Evolutionary conservation across 164 flowering plant species (phyloP), one percentile per base, ranked within the genome.

Genomic region (Vitis rupestris): DNA sequence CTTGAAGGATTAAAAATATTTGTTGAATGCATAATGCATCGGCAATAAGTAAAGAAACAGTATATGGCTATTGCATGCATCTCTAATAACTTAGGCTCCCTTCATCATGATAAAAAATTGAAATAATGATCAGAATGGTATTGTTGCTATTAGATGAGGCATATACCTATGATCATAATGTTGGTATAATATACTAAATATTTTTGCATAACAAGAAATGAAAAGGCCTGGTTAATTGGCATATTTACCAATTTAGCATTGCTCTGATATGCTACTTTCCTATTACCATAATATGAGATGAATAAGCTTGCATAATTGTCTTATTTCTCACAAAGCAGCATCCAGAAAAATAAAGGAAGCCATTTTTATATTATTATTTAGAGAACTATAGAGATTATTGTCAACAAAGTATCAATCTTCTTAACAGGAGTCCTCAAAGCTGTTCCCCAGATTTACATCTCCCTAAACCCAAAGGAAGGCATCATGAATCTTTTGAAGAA

Each of bases 321-420:
- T 37, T 37, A 37, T 37, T 37, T 3, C 4, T 37, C 44, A 37
- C 44, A 37, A 37, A 37, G 44, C 44, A 37, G 44, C 44, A 37
- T 37, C 44, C 44, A 37, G 44, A 37, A 37, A 53, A 10, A 13
- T 14, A 53, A 53, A 53, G 16, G 56, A 53, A 53, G 14, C 56
- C 56, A 53, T n/a, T 12, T 53, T 53, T n/a, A 14, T 53, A 14
- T n/a, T 1, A 13, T 13, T 53, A 53, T 12, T 37, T 37, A 37
- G 56, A 53, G 56, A 53, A 53, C 8, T 53, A 10, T 5, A 5
- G 50, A 23, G 19, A 44, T 47, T 62, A 31, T 49, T 54, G 10
- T 49, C 30, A 63, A 63, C 31, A 8, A 49, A 49, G 66, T 29
- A 53, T 7, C n/a, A 63, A 63, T 29, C 64, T 44, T 31, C 49